phyloP scores from a whole-genome alignment of 108 stramenopile species.

The Nitzschia inconspicua region DNA sequence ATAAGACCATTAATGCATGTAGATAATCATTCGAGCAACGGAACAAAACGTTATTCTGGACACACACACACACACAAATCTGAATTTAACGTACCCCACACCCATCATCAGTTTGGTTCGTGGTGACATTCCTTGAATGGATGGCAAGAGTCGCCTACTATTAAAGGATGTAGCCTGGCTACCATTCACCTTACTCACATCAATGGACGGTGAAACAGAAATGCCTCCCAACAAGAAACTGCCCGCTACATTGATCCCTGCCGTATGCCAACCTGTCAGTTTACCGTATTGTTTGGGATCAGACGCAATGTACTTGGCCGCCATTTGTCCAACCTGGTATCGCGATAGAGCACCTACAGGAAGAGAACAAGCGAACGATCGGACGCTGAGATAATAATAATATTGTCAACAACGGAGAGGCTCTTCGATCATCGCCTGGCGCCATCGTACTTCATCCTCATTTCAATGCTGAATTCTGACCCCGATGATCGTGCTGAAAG shows the following conservation, averaged over 20 bases:
- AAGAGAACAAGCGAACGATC: background rate
- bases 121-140: slow-evolving; percentile 39
- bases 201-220: slow-evolving; percentile 31
- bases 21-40: too few species aligned
- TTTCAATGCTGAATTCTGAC: too few species aligned
- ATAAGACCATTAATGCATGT: too few species aligned
- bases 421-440: background rate
- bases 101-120: slow-evolving; percentile 59
- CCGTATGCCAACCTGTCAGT: slow-evolving; percentile 54
- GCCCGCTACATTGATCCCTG: slow-evolving; percentile 73
- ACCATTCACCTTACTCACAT: slow-evolving; percentile 10
- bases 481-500: background rate
- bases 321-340: slow-evolving; percentile 58
- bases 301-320: slow-evolving; percentile 49
- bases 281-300: slow-evolving; percentile 46
- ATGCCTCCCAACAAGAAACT: slow-evolving; percentile 64
- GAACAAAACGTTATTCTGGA: too few species aligned
- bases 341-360: slow-evolving; percentile 42
- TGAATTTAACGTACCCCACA: slow-evolving; percentile 35
- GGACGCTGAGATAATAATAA: background rate
- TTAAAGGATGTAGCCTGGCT: background rate
- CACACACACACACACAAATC: too few species aligned
- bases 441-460: background rate
- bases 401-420: background rate
- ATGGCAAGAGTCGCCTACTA: background rate